Evolutionary conservation across 305 asterid genomes (phyloP).

Genomic region (Fraxinus xanthoxyloides): DNA sequence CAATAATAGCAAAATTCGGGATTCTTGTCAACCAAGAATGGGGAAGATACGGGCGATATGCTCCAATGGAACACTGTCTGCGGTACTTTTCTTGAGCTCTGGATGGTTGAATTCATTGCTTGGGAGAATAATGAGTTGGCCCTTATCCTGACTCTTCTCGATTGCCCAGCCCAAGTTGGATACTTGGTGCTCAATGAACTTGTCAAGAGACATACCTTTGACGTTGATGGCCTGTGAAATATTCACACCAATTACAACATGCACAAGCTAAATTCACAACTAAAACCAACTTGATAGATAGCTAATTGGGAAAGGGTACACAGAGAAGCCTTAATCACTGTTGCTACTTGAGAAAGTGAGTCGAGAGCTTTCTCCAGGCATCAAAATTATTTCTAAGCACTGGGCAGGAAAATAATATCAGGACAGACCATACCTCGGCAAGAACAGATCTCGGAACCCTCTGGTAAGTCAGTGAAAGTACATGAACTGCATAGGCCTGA

Average conservation of each 20-base stretch:
- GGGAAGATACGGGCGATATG: constrained; percentile 70
- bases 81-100: constrained; percentile 62
- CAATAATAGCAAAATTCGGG: constrained; percentile 1
- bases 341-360: neutral
- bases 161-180: constrained; percentile 49
- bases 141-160: constrained; percentile 61
- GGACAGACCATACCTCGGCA: constrained; percentile 65
- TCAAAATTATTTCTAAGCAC: neutral
- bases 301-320: neutral
- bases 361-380: neutral
- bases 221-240: constrained; percentile 53
- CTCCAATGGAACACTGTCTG: constrained; percentile 66
- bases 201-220: constrained; percentile 62
- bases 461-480: constrained; percentile 75
- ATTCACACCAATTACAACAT: neutral
- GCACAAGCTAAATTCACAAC: neutral
- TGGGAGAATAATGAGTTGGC: constrained; percentile 60
- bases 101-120: constrained; percentile 69
- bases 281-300: neutral
- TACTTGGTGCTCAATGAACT: constrained; percentile 55
- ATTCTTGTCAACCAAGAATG: constrained; percentile 48
- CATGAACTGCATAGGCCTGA: constrained; percentile 74
- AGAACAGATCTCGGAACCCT: constrained; percentile 64
- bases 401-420: neutral
- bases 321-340: neutral